Evolutionary conservation across 108 stramenopile species (phyloP).

Genomic region (Skeletonema menzelii): DNA sequence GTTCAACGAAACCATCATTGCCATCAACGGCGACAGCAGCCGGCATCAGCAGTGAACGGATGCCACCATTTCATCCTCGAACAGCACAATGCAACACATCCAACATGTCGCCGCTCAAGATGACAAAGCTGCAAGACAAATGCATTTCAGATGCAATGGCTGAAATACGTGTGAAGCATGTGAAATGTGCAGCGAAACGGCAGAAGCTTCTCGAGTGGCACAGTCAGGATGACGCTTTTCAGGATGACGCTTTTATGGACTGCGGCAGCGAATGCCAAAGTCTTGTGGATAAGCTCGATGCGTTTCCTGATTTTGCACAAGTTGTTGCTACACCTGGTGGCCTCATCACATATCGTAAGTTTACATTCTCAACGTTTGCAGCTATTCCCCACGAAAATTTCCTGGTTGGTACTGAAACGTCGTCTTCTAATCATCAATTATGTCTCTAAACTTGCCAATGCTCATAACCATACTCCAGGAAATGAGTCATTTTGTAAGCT

Average conservation of each 20-base stretch:
- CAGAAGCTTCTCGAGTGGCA: conserved; percentile 1
- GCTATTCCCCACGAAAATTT: background rate
- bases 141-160: conserved; percentile 29
- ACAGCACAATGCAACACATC: no score
- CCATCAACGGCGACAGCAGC: no score
- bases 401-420: no score
- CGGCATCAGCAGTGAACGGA: no score
- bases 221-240: conserved; percentile 6
- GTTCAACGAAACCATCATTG: no score
- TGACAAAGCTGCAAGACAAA: conserved; percentile 20
- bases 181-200: conserved; percentile 2
- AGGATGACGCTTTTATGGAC: background rate
- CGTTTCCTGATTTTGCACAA: conserved; percentile 25
- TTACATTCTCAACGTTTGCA: background rate
- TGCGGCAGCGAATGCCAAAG: background rate
- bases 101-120: conserved; percentile 1
- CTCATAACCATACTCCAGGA: conserved; percentile 6
- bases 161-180: conserved; percentile 13
- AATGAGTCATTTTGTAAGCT: conserved; percentile 8
- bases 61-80: no score
- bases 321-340: conserved; percentile 36
- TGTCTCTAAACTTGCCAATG: background rate
- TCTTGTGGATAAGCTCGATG: conserved; percentile 33
- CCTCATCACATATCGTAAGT: conserved; percentile 37
- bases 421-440: no score